Percentiles rank a stretch among this genome's conserved stretches.
These are phyloP conservation scores for Quercus tomentella DNA, from an alignment of 331 rosid genomes.

Conservation along the genomic window DNA sequence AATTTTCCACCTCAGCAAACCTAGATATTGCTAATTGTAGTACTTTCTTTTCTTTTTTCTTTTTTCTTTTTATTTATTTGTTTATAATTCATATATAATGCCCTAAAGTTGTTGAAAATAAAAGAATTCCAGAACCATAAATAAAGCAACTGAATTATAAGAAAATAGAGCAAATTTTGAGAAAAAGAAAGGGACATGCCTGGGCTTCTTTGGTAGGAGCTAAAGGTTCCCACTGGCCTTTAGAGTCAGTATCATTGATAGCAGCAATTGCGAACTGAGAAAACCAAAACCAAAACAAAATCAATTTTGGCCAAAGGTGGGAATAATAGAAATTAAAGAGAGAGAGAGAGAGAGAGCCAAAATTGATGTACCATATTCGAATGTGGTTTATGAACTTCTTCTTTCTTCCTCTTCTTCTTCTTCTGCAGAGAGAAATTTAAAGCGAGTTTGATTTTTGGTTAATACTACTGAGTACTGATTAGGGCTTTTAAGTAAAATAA, in stretches of 20 bases:
- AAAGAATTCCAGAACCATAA: no score
- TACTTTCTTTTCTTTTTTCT: no score
- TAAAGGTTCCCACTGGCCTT: slow-evolving; percentile 82
- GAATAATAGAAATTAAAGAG: not conserved
- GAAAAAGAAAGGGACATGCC: slow-evolving; percentile 41
- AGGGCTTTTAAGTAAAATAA: not conserved
- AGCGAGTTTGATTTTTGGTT: not conserved
- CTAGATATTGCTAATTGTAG: no score
- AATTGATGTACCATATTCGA: slow-evolving; percentile 49
- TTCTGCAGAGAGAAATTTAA: not conserved
- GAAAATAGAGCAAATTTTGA: not conserved
- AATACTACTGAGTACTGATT: no score
- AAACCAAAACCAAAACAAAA: not conserved
- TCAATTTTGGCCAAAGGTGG: not conserved
- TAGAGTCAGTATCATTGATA: slow-evolving; percentile 81
- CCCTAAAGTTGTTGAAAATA: no score
- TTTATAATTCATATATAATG: no score
- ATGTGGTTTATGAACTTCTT: not conserved
- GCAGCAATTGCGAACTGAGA: slow-evolving; percentile 91
- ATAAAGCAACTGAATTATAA: no score
- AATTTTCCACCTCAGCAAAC: no score
- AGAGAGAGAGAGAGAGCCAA: not conserved
- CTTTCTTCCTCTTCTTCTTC: not conserved
- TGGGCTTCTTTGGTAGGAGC: slow-evolving; percentile 99
- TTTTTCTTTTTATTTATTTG: no score